Evolutionary conservation across 148 eudicot species (phyloP), one percentile per base, ranked within the genome.

Genomic region (Silene uniflora): DNA sequence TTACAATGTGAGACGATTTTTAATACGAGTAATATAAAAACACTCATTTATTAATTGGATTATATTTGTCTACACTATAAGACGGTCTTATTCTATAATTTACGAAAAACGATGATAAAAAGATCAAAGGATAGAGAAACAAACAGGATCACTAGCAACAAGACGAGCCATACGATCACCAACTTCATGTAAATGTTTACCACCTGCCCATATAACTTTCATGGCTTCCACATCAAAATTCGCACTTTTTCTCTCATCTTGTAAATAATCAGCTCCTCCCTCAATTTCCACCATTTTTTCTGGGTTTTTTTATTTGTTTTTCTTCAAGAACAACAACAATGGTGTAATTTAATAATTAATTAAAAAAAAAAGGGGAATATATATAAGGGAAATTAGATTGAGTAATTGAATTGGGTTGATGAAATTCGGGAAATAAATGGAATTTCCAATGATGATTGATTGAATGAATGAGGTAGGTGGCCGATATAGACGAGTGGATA

Each of bases 131-230:
- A 68, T 68, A 84, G 78, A 75, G 73, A 59, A 61, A 77, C 61
- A 44, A 44, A 93, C 98, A 73, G 98, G 97, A 88, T 94, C 98
- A 74, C 77, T 77, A 59, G 97, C 98, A 69, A 94, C 98, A 66
- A 94, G 91, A 80, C 92, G 94, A 67, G 96, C 81, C 75, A 94
- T 89, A 21, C 96, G 97, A 90, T 94, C 96, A 27, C 90, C 81
- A 72, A 94, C 62, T 79, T 94, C 81, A 44, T 90, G 83, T 52
- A 71, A 64, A 60, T 59, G 89, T 8, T 68, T 77, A 10, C 90
- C 86, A 46, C 98, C 98, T 3, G 97, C 96, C 98, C 98, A 94
- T 4, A 90, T 76, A 71, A 94, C 78, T 84, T 94, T 94, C 97
- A 94, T 89, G 0, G 85, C 66, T 17, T 90, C 84, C 7, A 90